A percentile compares a stretch with the other conserved stretches of the same genome.
phyloP scores from a whole-genome alignment of 805 yeast genomes.

The Candida succiphila region DNA sequence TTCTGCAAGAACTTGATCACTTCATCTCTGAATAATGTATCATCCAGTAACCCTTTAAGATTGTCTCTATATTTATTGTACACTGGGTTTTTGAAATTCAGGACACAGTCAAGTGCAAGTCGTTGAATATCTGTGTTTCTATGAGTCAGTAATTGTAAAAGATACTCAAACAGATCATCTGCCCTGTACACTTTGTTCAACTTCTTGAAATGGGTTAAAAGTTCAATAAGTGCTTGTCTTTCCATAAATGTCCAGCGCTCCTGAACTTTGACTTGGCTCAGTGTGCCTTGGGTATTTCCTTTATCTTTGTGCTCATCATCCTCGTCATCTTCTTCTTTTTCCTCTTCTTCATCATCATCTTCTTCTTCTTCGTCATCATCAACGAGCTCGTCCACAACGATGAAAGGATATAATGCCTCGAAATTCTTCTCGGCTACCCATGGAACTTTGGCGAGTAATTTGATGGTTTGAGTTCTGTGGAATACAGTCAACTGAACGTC shows the following conservation, averaged over 20 bases:
- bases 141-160: slow-evolving; percentile 51
- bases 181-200: slow-evolving; percentile 45
- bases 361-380: slow-evolving; percentile 20
- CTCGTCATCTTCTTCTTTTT: slow-evolving; percentile 5
- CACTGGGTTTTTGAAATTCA: slow-evolving; percentile 50
- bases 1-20: slow-evolving; percentile 50
- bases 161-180: slow-evolving; percentile 40
- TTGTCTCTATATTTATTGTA: slow-evolving; percentile 65
- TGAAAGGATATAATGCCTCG: slow-evolving; percentile 43
- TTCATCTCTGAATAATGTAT: slow-evolving; percentile 79
- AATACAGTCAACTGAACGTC: slow-evolving; percentile 29
- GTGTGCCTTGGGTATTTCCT: neutral
- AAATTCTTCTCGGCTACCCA: slow-evolving; percentile 60
- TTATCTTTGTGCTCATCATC: slow-evolving; percentile 20
- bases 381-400: slow-evolving; percentile 30
- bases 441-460: slow-evolving; percentile 50
- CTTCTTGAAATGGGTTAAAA: slow-evolving; percentile 56
- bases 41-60: slow-evolving; percentile 68
- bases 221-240: slow-evolving; percentile 44
- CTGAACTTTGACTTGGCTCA: slow-evolving; percentile 5
- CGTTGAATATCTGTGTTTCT: slow-evolving; percentile 56
- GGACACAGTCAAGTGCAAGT: slow-evolving; percentile 57
- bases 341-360: slow-evolving; percentile 8
- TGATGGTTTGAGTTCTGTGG: slow-evolving; percentile 46
- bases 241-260: slow-evolving; percentile 30